A percentile compares a stretch with the other conserved stretches of the same genome.
Evolutionary conservation across 208 protist genomes (phyloP).

Genomic region (Leishmania turanica): DNA sequence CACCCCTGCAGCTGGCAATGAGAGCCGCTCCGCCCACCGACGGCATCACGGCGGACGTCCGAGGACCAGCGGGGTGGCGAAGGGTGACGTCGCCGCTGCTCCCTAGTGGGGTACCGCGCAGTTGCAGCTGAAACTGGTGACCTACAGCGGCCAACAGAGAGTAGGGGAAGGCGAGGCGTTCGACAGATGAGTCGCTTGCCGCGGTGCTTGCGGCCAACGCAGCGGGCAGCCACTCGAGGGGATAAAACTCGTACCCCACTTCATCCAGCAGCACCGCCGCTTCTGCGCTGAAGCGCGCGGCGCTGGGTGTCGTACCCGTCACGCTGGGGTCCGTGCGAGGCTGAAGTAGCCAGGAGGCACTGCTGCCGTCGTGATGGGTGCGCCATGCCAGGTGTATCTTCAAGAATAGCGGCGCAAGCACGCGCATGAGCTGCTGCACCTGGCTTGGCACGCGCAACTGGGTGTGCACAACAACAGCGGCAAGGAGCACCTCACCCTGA

Average conservation of each 20-base stretch:
- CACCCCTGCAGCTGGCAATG: not conserved
- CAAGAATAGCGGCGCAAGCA: conserved; percentile 62
- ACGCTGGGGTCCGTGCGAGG: conserved; percentile 2
- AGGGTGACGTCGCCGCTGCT: conserved; percentile 30
- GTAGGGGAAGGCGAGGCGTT: conserved; percentile 40
- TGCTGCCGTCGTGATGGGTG: conserved; percentile 22
- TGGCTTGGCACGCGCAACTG: conserved; percentile 71
- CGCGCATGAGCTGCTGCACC: conserved; percentile 68
- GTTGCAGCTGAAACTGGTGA: conserved; percentile 57
- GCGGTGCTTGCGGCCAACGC: not conserved
- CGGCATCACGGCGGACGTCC: conserved; percentile 23
- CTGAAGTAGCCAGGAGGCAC: conserved; percentile 26
- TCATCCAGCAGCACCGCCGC: conserved; percentile 61
- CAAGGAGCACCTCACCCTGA: conserved; percentile 69
- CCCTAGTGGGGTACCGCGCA: conserved; percentile 39
- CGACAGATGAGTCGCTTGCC: not conserved
- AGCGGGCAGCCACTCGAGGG: conserved; percentile 80
- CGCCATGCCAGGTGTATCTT: conserved; percentile 22
- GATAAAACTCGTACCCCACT: conserved; percentile 83
- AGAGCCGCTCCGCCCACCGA: not conserved
- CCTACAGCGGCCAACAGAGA: conserved; percentile 79
- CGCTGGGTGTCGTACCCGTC: not conserved
- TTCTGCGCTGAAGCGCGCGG: conserved; percentile 52
- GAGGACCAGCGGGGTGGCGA: conserved; percentile 33
- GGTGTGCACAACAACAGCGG: conserved; percentile 70